Evolutionary conservation across 495 filamentous ascomycete genomes (phyloP), one percentile per base, ranked within the genome.

Genomic region (Elasticomyces elasticus): DNA sequence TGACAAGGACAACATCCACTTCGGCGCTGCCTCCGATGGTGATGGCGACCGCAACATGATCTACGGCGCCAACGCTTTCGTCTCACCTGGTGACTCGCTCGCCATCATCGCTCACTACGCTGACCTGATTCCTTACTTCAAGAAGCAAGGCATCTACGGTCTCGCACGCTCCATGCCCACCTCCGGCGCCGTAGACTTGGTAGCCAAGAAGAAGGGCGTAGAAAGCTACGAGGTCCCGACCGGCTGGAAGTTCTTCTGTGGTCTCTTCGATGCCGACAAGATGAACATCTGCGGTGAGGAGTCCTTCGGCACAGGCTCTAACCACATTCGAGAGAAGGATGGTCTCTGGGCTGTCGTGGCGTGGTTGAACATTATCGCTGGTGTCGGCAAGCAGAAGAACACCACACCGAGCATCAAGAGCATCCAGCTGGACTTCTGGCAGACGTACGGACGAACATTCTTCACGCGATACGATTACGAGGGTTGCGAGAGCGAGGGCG

Each of bases 11-110:
- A 77, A 79, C 30, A 87, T 98, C 60, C 94, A 92, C 62, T 97
- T 98, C 66, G 92, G 92, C 62, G 92, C 92, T 38, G 92, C 92
- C 33, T 90, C 85, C 62, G 92, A 98, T 61, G 92, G 92, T 59
- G 92, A 98, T 63, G 92, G 92, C 62, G 92, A 98, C 74, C 87
- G 92, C 53, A 98, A 98, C 79, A 98, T 98, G 92, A 97, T 98
- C 65, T 98, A 98, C 69, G 92, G 92, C 54, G 91, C 90, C 60
- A 88, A 92, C 64, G 83, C 81, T 37, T 98, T 98, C 64, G 92
- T 98, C 51, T 97, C 94, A 6, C 92, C 92, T 12, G 92, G 92
- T 58, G 92, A 98, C 77, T 90, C 85, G 66, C 73, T 98, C 60
- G 92, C 92, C 60, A 97, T 98, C 70, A 98, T 98, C 66, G 87